Evolutionary conservation across 106 monocot genomes (phyloP).

Genomic region (Phalaenopsis aphrodite): DNA sequence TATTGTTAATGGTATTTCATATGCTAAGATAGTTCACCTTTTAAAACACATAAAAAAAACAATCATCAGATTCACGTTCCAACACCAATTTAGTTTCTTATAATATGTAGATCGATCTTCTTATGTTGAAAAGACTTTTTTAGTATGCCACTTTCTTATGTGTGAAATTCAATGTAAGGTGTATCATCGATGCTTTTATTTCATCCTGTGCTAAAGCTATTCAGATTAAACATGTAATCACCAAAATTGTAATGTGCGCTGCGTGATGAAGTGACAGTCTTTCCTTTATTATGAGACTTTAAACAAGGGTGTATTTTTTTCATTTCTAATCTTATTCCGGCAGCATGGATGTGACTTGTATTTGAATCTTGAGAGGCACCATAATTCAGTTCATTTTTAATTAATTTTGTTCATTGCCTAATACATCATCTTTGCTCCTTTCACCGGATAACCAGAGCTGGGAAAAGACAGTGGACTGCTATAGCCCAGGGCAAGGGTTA

Average conservation of each 20-base stretch:
- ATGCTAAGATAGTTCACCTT: not conserved
- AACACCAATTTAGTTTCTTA: no score
- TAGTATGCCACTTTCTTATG: not conserved
- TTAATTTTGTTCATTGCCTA: not conserved
- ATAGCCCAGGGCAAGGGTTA: constrained; percentile 92
- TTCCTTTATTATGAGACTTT: not conserved
- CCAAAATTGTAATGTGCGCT: not conserved
- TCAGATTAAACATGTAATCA: not conserved
- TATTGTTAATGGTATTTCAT: not conserved
- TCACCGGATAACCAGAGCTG: constrained; percentile 54
- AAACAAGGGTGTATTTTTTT: not conserved
- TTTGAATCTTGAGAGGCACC: not conserved
- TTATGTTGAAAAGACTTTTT: not conserved
- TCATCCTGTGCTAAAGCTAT: not conserved
- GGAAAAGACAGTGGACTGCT: constrained; percentile 99
- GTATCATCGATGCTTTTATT: not conserved
- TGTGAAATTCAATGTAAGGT: not conserved
- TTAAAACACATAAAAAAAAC: not conserved
- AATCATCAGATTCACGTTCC: no score
- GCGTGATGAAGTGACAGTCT: not conserved
- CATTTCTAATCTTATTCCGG: not conserved
- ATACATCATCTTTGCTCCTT: not conserved
- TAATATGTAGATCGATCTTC: no score
- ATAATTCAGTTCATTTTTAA: not conserved
- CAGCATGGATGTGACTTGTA: not conserved